These are phyloP conservation scores for Chlorella sp. DNA, from an alignment of 139 green algal species.

Conservation along the genomic window DNA sequence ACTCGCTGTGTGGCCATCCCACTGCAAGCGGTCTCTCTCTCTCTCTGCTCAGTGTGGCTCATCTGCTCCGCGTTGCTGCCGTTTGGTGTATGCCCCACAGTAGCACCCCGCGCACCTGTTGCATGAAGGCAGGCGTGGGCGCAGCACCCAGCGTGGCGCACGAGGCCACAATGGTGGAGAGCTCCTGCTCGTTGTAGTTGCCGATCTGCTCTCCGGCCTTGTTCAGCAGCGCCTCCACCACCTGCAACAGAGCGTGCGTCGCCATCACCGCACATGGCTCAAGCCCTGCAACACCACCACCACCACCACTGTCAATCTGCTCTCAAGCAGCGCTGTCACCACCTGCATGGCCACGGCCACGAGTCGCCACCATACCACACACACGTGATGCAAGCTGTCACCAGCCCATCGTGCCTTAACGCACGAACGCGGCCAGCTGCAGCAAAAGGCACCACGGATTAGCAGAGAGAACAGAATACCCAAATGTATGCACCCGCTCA, in stretches of 20 bases:
- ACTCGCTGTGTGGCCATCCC: too few species aligned
- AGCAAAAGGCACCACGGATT: not conserved
- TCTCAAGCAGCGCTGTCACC: not conserved
- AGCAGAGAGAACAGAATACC: not conserved
- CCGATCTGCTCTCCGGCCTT: not conserved
- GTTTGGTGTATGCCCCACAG: too few species aligned
- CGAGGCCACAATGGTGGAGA: not conserved
- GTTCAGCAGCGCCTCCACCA: not conserved
- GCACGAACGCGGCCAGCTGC: too few species aligned
- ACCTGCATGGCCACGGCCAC: not conserved
- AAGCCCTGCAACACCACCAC: too few species aligned
- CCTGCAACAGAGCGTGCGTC: not conserved
- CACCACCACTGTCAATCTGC: too few species aligned
- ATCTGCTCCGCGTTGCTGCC: too few species aligned
- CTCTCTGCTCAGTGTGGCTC: too few species aligned
- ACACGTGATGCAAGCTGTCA: too few species aligned
- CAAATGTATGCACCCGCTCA: not conserved
- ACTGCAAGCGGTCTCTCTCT: too few species aligned
- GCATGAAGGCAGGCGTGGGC: not conserved
- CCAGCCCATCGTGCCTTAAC: too few species aligned
- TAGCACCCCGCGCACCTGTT: too few species aligned
- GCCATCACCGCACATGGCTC: not conserved
- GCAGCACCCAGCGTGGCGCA: not conserved
- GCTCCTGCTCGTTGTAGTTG: not conserved
- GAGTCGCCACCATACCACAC: not conserved